Evolutionary conservation across 75 land plant species (phyloP), one percentile per base, ranked within the genome.

Genomic region (Pinus tabuliformis): DNA sequence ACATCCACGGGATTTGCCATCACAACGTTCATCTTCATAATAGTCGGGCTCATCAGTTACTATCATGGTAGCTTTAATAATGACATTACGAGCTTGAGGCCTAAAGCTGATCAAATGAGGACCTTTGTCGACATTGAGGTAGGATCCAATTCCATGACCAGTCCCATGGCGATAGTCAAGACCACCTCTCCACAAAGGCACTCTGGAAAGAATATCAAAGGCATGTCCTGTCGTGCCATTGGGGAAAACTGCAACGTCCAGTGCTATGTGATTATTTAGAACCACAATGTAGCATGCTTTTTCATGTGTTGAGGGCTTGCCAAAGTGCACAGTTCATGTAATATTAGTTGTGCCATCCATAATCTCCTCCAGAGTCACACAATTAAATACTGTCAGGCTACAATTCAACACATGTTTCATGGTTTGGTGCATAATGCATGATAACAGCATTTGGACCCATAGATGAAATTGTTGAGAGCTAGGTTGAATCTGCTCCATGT

Each of bases 141-240:
- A 95, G 73, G 92, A 89, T 33, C 99, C 99, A 74, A 97, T 86
- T 36, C 99, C 99, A 87, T 97, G 99, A 52, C 99, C 99, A 72
- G 99, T 97, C n/a, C 99, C 98, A 89, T 97, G 99, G 36, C 92
- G 88, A 73, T 97, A 97, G 74, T 97, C 99, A 76, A 97, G 90
- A 37, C 99, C 99, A 82, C 85, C 58, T 81, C 83, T 89, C 99
- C 99, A 97, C 68, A 97, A 80, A 17, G 96, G 96, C 57, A 89
- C 71, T 73, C 99, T 83, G 70, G 98, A 98, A 77, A 97, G 85
- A 77, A 93, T 83, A 83, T 97, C 99, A 79, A 97, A 91, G 39
- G 91, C 81, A 85, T 90, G 80, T 22, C 99, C 99, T 77, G 83
- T 89, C 13, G 94, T 97, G 72, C 98, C 98, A 84, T 82, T 90